A percentile compares a stretch with the other conserved stretches of the same genome.
Evolutionary conservation across 129 eudicot genomes (phyloP).

Genomic region (Solidago caesia): DNA sequence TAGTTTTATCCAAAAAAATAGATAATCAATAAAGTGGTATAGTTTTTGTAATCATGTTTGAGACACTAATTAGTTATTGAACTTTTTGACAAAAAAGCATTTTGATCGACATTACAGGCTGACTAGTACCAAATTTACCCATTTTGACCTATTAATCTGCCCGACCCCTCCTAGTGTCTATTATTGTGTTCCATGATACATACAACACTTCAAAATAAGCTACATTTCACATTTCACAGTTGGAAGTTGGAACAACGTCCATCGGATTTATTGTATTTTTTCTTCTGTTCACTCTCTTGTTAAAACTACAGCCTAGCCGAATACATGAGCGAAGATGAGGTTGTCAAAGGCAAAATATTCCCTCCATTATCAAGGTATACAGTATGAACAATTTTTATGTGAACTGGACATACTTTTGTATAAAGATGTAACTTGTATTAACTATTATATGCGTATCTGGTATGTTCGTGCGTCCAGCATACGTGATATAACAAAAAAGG

Average conservation of each 20-base stretch:
- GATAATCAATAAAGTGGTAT: not conserved
- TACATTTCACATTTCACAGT: not conserved
- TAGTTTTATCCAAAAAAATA: not conserved
- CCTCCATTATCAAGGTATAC: slow-evolving; percentile 81
- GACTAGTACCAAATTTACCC: not conserved
- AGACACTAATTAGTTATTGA: not conserved
- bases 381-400: not conserved
- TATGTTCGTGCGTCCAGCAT: slow-evolving; percentile 46
- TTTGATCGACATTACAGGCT: not conserved
- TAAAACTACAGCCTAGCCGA: slow-evolving; percentile 71
- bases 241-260: not conserved
- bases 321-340: slow-evolving; percentile 87
- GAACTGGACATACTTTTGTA: not conserved
- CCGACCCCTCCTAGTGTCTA: not conserved
- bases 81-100: not conserved
- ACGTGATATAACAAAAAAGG: slow-evolving; percentile 83
- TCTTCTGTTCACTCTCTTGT: not conserved
- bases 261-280: not conserved
- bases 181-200: slow-evolving; percentile 9
- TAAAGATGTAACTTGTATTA: slow-evolving; percentile 3
- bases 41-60: not conserved
- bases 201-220: not conserved
- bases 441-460: slow-evolving; percentile 11
- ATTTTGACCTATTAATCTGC: too few species aligned
- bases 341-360: slow-evolving; percentile 70